Conservation (phyloP, 768 basidiomycete species). For the Boletus pseudo-olivaceus region DNA sequence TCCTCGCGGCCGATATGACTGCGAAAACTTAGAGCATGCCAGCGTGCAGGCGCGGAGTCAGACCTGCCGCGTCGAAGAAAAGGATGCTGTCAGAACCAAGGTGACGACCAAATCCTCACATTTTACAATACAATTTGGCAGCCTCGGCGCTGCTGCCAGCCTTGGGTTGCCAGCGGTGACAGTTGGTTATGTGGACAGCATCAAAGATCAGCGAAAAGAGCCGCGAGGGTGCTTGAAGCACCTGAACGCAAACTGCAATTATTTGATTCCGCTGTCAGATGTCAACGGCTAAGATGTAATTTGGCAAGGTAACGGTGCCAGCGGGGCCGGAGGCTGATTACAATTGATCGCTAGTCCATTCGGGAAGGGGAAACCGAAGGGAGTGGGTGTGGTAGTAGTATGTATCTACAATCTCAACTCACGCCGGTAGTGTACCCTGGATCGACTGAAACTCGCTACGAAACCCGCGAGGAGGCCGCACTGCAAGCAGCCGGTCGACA, state of each 20-base stretch:
- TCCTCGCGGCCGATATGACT: slow-evolving; percentile 21
- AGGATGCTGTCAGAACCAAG: neutral
- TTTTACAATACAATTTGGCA: slow-evolving; percentile 11
- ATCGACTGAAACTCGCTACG: slow-evolving; percentile 12
- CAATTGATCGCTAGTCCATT: slow-evolving; percentile 11
- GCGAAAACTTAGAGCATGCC: slow-evolving; percentile 6
- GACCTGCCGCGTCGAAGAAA: slow-evolving; percentile 2
- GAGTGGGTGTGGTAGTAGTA: neutral
- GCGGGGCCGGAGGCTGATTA: slow-evolving; percentile 16
- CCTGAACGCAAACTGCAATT: slow-evolving; percentile 13
- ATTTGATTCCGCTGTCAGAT: slow-evolving; percentile 32
- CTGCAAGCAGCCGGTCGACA: slow-evolving; percentile 28
- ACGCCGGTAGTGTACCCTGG: slow-evolving; percentile 1
- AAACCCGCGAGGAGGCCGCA: slow-evolving; percentile 29
- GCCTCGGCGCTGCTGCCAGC: slow-evolving; percentile 4
- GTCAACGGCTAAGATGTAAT: slow-evolving; percentile 15
- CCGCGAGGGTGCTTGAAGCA: slow-evolving; percentile 1
- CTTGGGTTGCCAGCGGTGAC: slow-evolving; percentile 8
- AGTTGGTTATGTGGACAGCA: slow-evolving; percentile 20
- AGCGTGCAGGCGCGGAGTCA: slow-evolving; percentile 3
- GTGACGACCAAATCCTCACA: slow-evolving; percentile 18
- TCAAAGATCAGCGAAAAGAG: slow-evolving; percentile 23
- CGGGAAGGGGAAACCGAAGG: neutral
- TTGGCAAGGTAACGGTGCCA: slow-evolving; percentile 3
- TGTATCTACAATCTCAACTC: neutral